Percentiles rank a stretch among this genome's conserved stretches.
phyloP scores from a whole-genome alignment of 1,284 basidiomycete species.

The Schizophyllum commune region DNA sequence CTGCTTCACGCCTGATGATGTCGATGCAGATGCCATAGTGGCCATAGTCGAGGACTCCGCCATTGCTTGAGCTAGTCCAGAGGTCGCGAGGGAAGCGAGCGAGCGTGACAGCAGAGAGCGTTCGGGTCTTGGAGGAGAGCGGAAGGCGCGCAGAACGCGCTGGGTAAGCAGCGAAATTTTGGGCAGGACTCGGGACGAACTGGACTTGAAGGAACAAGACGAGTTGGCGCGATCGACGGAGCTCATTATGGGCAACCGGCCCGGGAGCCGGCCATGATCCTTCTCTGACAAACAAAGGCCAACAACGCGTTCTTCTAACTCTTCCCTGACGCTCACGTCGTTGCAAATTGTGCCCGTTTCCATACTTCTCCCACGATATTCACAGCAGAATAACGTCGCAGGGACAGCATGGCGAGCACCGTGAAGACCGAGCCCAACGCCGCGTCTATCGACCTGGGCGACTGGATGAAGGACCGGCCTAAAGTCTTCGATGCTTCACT shows the following conservation, averaged over 20 bases:
- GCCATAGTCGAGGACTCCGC: neutral
- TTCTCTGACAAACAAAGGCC: neutral
- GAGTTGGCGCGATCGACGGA: neutral
- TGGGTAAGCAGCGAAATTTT: neutral
- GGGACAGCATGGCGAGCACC: neutral
- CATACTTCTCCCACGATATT: too few relatives aligned
- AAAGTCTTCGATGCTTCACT: neutral
- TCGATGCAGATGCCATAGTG: neutral
- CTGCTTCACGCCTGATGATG: neutral
- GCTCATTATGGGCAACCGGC: neutral
- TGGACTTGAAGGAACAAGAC: neutral
- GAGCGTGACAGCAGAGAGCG: neutral
- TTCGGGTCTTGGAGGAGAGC: neutral
- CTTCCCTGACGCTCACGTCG: too few relatives aligned
- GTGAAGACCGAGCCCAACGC: neutral
- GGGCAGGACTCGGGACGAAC: neutral
- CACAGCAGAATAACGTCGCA: too few relatives aligned
- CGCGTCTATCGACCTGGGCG: neutral
- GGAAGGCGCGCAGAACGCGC: neutral
- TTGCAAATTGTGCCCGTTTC: too few relatives aligned
- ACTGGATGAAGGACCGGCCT: neutral
- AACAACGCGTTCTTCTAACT: neutral
- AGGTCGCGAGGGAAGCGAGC: neutral
- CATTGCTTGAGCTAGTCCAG: neutral
- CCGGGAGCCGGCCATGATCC: neutral